Percentiles rank a stretch among this genome's conserved stretches.
Conservation (phyloP, 2,329 filamentous ascomycete species). For the Cladophialophora carrionii region DNA sequence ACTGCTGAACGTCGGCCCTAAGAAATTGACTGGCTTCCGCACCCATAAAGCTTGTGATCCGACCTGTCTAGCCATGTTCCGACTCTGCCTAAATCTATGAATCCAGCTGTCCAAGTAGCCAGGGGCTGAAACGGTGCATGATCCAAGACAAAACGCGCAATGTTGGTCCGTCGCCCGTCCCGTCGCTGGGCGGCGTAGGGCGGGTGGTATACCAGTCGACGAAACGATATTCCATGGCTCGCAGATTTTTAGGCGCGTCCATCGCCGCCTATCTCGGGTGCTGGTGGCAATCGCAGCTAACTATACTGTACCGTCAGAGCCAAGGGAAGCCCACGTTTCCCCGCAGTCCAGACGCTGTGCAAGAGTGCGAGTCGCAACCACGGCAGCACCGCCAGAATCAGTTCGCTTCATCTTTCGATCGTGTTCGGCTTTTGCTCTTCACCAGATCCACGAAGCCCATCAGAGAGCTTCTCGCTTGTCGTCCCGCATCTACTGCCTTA, state of each 20-base stretch:
- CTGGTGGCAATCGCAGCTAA: background rate
- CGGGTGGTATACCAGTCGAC: background rate
- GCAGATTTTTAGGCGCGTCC: conserved; percentile 6
- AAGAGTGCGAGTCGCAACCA: background rate
- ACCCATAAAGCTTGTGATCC: background rate
- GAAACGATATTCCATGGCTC: background rate
- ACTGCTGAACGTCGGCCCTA: background rate
- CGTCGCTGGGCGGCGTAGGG: background rate
- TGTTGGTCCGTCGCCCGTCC: background rate
- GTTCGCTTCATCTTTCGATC: conserved; percentile 32
- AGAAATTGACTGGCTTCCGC: background rate
- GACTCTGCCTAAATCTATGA: conserved; percentile 10
- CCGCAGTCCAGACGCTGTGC: background rate
- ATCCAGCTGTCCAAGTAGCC: conserved; percentile 7
- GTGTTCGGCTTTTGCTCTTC: conserved; percentile 34
- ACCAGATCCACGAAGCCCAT: conserved; percentile 34
- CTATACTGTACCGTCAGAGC: conserved; percentile 6
- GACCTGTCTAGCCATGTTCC: conserved; percentile 8
- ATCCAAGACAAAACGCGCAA: conserved; percentile 4
- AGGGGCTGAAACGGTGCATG: background rate
- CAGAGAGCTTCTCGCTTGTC: conserved; percentile 37
- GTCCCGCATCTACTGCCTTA: conserved; percentile 38
- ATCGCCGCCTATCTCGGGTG: background rate
- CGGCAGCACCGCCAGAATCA: conserved; percentile 6
- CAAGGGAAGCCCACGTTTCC: background rate